These are phyloP conservation scores for Stephania yunnanensis DNA, from an alignment of 164 flowering plant species.

Conservation along the genomic window DNA sequence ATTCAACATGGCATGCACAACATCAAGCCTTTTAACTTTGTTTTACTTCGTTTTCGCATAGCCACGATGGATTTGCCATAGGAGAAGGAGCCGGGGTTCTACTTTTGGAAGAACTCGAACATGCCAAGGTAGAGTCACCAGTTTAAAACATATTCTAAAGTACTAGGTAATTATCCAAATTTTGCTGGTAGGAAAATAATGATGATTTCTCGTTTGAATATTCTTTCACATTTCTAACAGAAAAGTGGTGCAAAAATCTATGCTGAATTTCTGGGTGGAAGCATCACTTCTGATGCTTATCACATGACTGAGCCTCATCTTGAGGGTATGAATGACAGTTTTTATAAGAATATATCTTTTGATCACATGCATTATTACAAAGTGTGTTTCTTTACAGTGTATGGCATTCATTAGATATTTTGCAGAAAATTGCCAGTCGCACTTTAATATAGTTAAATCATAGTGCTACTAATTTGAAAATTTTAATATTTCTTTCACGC, in stretches of 20 bases:
- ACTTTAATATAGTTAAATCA: background rate
- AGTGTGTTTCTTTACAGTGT: too few species aligned
- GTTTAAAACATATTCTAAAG: conserved; percentile 1
- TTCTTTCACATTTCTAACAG: conserved; percentile 31
- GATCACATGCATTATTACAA: background rate
- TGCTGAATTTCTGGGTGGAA: conserved; percentile 98
- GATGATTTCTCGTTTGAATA: background rate
- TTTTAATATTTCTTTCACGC: background rate
- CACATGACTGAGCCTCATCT: conserved; percentile 98
- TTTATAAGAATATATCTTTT: too few species aligned
- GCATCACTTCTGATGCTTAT: conserved; percentile 94
- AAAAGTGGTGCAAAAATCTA: conserved; percentile 83
- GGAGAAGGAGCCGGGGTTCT: conserved; percentile 97
- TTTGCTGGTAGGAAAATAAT: background rate
- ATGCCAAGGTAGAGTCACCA: conserved; percentile 65
- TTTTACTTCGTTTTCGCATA: conserved; percentile 34
- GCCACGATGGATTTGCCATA: conserved; percentile 95
- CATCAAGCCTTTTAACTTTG: background rate
- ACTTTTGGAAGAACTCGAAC: conserved; percentile 84
- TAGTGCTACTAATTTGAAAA: background rate
- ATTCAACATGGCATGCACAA: background rate
- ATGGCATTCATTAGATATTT: too few species aligned
- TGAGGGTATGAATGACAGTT: conserved; percentile 49
- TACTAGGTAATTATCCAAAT: background rate
- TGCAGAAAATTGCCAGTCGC: background rate